Conservation (phyloP, 2,329 filamentous ascomycete species). For the Sporothrix sp. region DNA sequence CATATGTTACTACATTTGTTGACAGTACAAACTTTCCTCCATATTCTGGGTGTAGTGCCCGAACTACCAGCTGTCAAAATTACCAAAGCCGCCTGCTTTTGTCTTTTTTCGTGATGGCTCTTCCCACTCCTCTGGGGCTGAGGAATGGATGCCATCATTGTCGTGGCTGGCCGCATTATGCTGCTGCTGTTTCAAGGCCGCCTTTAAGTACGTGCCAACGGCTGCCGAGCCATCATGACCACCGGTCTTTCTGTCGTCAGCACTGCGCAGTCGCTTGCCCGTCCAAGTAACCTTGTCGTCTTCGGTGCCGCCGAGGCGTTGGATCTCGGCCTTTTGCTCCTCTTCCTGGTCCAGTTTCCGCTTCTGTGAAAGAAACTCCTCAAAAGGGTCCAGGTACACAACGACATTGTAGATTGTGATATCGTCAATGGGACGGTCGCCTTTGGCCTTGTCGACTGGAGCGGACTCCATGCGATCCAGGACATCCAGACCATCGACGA, state of each 20-base stretch:
- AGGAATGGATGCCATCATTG: constrained; percentile 47
- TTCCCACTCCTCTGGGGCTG: constrained; percentile 53
- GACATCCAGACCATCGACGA: constrained; percentile 66
- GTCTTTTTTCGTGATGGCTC: constrained; percentile 73
- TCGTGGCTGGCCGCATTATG: constrained; percentile 8
- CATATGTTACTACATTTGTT: no score
- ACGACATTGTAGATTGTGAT: constrained; percentile 74
- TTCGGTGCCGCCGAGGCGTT: constrained; percentile 60
- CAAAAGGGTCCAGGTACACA: constrained; percentile 89
- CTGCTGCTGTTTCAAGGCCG: constrained; percentile 27
- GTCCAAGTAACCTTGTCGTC: constrained; percentile 94
- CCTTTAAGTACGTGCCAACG: constrained; percentile 77
- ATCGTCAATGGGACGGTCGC: constrained; percentile 64
- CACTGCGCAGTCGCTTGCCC: constrained; percentile 71
- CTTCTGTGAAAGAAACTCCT: constrained; percentile 76
- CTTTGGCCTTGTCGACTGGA: constrained; percentile 66
- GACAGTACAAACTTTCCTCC: no score
- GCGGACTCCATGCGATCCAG: constrained; percentile 68
- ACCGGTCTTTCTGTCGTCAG: constrained; percentile 52
- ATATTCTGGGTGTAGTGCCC: no score
- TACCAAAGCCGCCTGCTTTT: constrained; percentile 75
- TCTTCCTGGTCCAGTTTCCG: constrained; percentile 50
- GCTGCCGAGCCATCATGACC: constrained; percentile 30
- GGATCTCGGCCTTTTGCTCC: constrained; percentile 51
- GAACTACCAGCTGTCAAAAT: constrained; percentile 91